Conservation (phyloP, 176 grass and related monocot species). For the Calamus simplicifolius region DNA sequence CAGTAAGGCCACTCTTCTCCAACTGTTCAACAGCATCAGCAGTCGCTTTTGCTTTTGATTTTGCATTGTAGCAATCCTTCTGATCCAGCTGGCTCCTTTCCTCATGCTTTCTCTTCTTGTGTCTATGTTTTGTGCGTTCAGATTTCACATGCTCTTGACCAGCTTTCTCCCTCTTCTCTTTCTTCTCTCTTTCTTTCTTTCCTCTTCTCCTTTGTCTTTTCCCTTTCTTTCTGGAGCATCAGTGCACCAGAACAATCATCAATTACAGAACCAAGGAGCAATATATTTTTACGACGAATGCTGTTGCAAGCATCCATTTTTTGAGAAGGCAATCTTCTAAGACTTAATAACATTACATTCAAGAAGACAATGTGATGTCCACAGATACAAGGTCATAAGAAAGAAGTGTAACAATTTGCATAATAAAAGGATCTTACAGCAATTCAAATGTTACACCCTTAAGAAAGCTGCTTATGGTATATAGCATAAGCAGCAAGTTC, state of each 20-base stretch:
- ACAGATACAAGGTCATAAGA: no score
- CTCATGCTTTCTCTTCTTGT: constrained; percentile 51
- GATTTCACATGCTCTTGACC: constrained; percentile 24
- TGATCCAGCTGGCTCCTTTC: neutral
- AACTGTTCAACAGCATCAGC: constrained; percentile 32
- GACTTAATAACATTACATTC: no score
- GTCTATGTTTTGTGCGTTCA: constrained; percentile 36
- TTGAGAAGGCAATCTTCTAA: no score
- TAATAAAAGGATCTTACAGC: no score
- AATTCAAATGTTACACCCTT: no score
- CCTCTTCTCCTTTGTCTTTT: constrained; percentile 35
- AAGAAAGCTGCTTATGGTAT: no score
- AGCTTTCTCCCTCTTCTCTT: constrained; percentile 13
- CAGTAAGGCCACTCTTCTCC: constrained; percentile 52
- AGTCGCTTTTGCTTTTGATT: neutral
- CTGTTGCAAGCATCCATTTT: no score
- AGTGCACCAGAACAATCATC: constrained; percentile 75
- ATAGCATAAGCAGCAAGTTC: no score
- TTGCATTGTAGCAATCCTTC: neutral
- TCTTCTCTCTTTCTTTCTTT: constrained; percentile 35
- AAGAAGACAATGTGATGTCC: no score
- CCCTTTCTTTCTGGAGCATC: constrained; percentile 65
- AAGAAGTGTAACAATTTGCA: no score
- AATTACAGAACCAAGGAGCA: constrained; percentile 29
- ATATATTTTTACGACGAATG: no score